A percentile compares a stretch with the other conserved stretches of the same genome.
These are phyloP conservation scores for Hypoxylon sp. DNA, from an alignment of 2,329 filamentous ascomycete species.

Conservation along the genomic window DNA sequence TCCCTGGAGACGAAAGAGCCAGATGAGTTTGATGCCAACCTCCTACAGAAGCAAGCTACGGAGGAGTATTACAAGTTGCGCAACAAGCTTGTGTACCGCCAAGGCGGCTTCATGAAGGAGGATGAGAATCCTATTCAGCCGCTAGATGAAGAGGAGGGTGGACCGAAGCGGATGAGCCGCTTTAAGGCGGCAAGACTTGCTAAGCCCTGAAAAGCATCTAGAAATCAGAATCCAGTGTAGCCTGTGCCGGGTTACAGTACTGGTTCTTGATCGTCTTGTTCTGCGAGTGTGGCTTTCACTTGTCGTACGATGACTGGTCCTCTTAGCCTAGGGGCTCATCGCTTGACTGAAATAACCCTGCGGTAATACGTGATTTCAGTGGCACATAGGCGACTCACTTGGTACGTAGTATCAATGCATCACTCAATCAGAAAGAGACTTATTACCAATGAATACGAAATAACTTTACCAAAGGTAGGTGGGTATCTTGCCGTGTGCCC, in stretches of 20 bases:
- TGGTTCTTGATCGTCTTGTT: conserved; percentile 4
- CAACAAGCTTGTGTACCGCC: conserved; percentile 83
- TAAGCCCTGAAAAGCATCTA: conserved; percentile 58
- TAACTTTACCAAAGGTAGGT: conserved; percentile 8
- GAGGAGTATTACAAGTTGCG: conserved; percentile 86
- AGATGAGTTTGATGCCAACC: conserved; percentile 78
- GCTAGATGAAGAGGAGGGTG: conserved; percentile 75
- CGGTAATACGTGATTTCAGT: neutral
- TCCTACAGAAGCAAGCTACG: conserved; percentile 82
- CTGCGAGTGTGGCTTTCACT: neutral
- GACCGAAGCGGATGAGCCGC: conserved; percentile 74
- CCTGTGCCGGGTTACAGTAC: conserved; percentile 34
- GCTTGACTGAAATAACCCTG: neutral
- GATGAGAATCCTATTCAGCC: conserved; percentile 76
- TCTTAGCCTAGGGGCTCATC: neutral
- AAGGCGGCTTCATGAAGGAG: conserved; percentile 84
- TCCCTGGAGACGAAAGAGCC: conserved; percentile 57
- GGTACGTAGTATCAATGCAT: conserved; percentile 38
- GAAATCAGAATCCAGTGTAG: conserved; percentile 32
- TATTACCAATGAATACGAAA: neutral
- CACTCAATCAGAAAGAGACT: conserved; percentile 9
- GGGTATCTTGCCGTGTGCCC: conserved; percentile 17
- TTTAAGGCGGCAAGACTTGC: conserved; percentile 79
- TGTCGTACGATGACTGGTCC: neutral
- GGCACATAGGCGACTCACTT: conserved; percentile 10